Percentiles rank a stretch among this genome's conserved stretches.
phyloP scores from a whole-genome alignment of 2,329 filamentous ascomycete species.

The Pleomassaria siparia region DNA sequence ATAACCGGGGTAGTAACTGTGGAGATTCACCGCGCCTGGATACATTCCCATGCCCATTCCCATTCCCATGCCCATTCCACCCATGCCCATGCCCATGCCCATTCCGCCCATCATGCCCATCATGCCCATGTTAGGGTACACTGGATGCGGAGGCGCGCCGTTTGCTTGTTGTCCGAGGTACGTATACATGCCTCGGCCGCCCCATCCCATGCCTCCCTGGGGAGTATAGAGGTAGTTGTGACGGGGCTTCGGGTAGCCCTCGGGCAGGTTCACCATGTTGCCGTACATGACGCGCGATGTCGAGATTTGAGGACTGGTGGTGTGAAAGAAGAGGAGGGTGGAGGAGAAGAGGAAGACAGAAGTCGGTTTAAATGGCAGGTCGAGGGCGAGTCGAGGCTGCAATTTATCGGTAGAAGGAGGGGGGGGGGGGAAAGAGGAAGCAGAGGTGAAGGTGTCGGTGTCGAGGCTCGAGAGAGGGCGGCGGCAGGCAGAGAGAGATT shows the following conservation, averaged over 20 bases:
- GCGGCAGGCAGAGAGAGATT: conserved; percentile 4
- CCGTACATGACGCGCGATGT: background rate
- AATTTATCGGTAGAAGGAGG: too few relatives aligned
- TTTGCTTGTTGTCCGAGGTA: background rate
- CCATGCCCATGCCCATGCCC: conserved; percentile 13
- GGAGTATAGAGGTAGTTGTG: conserved; percentile 36
- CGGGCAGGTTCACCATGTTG: background rate
- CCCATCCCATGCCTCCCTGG: conserved; percentile 30
- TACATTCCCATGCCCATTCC: background rate
- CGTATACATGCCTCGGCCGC: conserved; percentile 7
- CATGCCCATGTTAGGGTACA: conserved; percentile 1
- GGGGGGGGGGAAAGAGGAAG: too few relatives aligned
- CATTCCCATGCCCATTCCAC: conserved; percentile 10
- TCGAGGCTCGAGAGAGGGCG: too few relatives aligned
- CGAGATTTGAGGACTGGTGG: conserved; percentile 2
- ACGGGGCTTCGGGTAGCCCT: conserved; percentile 33
- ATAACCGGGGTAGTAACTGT: conserved; percentile 13
- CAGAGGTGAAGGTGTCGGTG: conserved; percentile 3
- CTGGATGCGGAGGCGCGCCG: background rate
- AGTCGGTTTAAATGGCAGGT: background rate
- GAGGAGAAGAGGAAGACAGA: background rate
- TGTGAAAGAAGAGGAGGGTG: background rate
- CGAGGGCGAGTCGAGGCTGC: background rate
- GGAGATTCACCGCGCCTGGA: conserved; percentile 9
- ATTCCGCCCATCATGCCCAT: conserved; percentile 11